Evolutionary conservation across 495 filamentous ascomycete species (phyloP).

Genomic region (Penicillium roqueforti): DNA sequence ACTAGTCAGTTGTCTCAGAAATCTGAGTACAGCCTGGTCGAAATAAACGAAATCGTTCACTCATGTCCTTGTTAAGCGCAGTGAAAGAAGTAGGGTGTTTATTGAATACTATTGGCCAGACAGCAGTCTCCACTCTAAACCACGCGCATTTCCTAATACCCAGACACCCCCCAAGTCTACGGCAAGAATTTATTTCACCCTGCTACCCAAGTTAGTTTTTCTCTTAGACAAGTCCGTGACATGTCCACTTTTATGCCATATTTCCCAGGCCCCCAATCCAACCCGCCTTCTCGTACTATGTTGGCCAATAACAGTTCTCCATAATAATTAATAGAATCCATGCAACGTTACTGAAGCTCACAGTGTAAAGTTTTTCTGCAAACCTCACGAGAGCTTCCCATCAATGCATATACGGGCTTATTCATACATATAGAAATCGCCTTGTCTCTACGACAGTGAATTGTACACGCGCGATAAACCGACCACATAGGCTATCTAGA

Average conservation of each 20-base stretch:
- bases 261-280: neutral
- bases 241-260: neutral
- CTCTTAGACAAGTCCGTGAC: neutral
- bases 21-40: too few relatives aligned
- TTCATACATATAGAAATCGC: too few relatives aligned
- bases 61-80: too few relatives aligned
- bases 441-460: too few relatives aligned
- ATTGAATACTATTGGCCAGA: too few relatives aligned
- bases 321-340: slow-evolving; percentile 1
- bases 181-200: neutral
- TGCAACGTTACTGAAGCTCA: neutral
- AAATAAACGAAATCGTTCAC: too few relatives aligned
- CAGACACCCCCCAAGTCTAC: neutral
- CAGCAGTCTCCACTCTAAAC: too few relatives aligned
- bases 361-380: neutral
- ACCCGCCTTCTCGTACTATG: neutral
- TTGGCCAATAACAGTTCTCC: neutral
- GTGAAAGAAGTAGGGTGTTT: too few relatives aligned
- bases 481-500: too few relatives aligned
- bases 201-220: neutral
- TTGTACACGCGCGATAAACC: too few relatives aligned
- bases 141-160: too few relatives aligned
- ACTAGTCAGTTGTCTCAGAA: too few relatives aligned
- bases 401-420: neutral
- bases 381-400: neutral